These are phyloP conservation scores for Fusarium graminum DNA, from an alignment of 2,329 filamentous ascomycete genomes.

Conservation along the genomic window DNA sequence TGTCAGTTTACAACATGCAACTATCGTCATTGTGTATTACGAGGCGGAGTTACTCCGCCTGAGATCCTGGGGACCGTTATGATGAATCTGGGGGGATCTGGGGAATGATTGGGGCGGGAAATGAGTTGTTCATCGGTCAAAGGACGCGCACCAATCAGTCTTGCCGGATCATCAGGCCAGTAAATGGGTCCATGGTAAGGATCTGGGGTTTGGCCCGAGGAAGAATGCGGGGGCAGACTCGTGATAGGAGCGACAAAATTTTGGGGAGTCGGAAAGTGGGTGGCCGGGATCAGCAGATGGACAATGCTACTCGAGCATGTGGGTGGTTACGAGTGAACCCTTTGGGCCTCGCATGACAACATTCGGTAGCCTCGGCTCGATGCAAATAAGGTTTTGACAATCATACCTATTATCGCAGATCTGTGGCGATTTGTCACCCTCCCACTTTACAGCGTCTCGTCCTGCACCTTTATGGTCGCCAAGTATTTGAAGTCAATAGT, in stretches of 20 bases:
- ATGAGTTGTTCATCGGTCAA: neutral
- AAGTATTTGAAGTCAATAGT: too few species aligned
- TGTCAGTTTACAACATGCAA: conserved; percentile 8
- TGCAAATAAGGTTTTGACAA: conserved; percentile 6
- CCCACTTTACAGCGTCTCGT: too few species aligned
- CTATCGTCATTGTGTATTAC: conserved; percentile 3
- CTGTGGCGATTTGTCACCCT: too few species aligned
- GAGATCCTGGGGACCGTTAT: conserved; percentile 21
- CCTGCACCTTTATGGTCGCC: too few species aligned
- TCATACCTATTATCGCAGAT: too few species aligned
- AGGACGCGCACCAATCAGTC: conserved; percentile 37
- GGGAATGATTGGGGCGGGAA: conserved; percentile 40
- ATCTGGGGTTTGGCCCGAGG: conserved; percentile 6
- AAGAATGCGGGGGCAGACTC: conserved; percentile 22
- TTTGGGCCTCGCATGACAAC: neutral
- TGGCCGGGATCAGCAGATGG: conserved; percentile 33
- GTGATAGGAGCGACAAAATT: conserved; percentile 38
- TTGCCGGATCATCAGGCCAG: neutral
- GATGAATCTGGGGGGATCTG: conserved; percentile 33
- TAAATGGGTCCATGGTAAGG: conserved; percentile 20
- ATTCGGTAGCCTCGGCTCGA: conserved; percentile 20
- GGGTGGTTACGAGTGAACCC: neutral
- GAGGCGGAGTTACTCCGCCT: conserved; percentile 33
- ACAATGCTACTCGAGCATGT: neutral
- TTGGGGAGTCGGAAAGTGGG: conserved; percentile 9